Base-by-base conservation (phyloP, 768 basidiomycete species). In the Asterophora parasitica region DNA sequence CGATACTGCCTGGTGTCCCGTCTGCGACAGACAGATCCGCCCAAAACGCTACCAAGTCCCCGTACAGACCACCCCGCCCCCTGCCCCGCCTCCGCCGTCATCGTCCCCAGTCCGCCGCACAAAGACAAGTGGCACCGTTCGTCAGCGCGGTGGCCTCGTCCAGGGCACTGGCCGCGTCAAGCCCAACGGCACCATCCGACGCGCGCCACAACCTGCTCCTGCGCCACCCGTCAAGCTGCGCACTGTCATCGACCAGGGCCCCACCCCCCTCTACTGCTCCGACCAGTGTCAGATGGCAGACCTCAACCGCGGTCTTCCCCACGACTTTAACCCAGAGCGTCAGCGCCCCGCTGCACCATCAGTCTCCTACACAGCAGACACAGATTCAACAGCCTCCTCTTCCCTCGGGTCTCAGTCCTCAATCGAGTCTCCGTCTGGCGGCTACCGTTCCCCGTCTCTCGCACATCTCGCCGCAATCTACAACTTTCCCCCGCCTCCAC, bases 241-340 rank as follows among this genome's bases (percentile, higher is more conserved):
- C 38, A 80, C 81, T 9, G 72, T 88, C 67, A 89, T 90, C 68
- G 86, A 88, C 68, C 86, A 86, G 62, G 73, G 74, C 1, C 88
- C 86, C n/a, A 81, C 78, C 1, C 88, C 88, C 15, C 76, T 91
- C 49, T 91, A 92, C 68, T 92, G 88, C 66, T 90, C 88, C 1
- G 85, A 88, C 52, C 77, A 83, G 58, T 92, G 88, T 61, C 73
- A 78, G 50, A 63, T 82, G 34, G 67, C 68, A 33, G 88, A 91
- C 63, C 61, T 82, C 55, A 69, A 71, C 32, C 67, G 67, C 30
- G 66, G 61, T 42, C 65, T 75, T 39, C 71, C 71, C 44, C 68
- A 73, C 58, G 61, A 75, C 53, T 78, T 72, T 61, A 62, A 78
- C 54, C 79, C 78, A 23, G 65, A 69, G 52, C 69, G 69, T 17